Evolutionary conservation across 2,329 filamentous ascomycete species (phyloP).

Genomic region (Colletotrichum trifolii): DNA sequence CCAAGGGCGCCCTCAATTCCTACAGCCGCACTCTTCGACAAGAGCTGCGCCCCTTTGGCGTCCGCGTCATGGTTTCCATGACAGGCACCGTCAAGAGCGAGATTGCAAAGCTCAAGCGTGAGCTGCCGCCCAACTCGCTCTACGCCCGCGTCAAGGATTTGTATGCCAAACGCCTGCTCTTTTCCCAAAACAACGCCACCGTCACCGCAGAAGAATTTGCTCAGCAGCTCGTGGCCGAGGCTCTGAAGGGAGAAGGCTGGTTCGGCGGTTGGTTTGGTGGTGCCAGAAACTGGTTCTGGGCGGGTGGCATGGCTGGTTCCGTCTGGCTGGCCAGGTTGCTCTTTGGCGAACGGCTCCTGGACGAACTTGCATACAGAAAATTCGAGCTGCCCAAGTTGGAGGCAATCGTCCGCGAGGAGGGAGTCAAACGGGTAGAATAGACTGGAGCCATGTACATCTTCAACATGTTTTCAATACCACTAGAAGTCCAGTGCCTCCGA

Average conservation of each 20-base stretch:
- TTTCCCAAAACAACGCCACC: slow-evolving; percentile 60
- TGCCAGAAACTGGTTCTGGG: slow-evolving; percentile 49
- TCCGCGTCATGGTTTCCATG: slow-evolving; percentile 68
- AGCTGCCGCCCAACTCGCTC: slow-evolving; percentile 57
- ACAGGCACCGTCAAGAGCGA: slow-evolving; percentile 64
- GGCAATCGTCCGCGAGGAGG: slow-evolving; percentile 31
- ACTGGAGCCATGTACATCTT: neutral
- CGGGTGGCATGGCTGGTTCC: slow-evolving; percentile 44
- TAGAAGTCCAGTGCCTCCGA: too few species aligned
- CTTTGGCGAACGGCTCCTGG: slow-evolving; percentile 44
- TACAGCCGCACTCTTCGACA: slow-evolving; percentile 65
- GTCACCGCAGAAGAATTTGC: slow-evolving; percentile 59
- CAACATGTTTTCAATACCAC: neutral
- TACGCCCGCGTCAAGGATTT: slow-evolving; percentile 59
- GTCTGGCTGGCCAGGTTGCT: slow-evolving; percentile 45
- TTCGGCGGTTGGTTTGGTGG: slow-evolving; percentile 47
- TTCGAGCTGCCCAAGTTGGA: slow-evolving; percentile 54
- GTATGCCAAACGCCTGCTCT: slow-evolving; percentile 58
- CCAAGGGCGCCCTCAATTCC: slow-evolving; percentile 63
- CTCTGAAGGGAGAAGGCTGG: slow-evolving; percentile 53
- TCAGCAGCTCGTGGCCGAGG: slow-evolving; percentile 52
- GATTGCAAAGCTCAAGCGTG: slow-evolving; percentile 56
- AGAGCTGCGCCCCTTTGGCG: slow-evolving; percentile 64
- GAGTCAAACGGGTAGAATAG: slow-evolving; percentile 18
- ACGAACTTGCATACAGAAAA: slow-evolving; percentile 43